Percentiles rank a stretch among this genome's conserved stretches.
Evolutionary conservation across 2,329 filamentous ascomycete genomes (phyloP).

Genomic region (Fonsecaea pugnacius): DNA sequence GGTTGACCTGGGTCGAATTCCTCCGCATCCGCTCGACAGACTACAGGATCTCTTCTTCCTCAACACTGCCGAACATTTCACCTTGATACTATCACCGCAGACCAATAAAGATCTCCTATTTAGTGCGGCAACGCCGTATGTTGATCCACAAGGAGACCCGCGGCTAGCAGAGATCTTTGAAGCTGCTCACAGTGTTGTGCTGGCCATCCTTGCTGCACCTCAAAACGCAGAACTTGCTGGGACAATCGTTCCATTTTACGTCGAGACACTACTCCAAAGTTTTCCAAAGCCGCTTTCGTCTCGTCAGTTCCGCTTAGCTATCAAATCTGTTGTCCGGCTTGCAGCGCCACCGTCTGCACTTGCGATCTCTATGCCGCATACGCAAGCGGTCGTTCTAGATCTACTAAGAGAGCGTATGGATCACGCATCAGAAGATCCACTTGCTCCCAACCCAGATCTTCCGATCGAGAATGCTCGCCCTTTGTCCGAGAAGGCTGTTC

Average conservation of each 20-base stretch:
- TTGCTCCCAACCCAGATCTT: constrained; percentile 47
- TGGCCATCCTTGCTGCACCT: constrained; percentile 79
- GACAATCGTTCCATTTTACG: constrained; percentile 78
- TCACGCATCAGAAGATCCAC: constrained; percentile 57
- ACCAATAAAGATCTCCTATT: constrained; percentile 75
- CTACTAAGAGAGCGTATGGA: constrained; percentile 71
- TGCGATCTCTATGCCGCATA: constrained; percentile 71
- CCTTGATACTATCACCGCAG: constrained; percentile 67
- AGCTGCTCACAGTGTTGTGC: constrained; percentile 79
- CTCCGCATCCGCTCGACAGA: constrained; percentile 68
- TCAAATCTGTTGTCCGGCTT: constrained; percentile 81
- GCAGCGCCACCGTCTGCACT: constrained; percentile 79
- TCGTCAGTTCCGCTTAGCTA: constrained; percentile 85
- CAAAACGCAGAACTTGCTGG: constrained; percentile 73
- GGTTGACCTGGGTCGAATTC: constrained; percentile 59
- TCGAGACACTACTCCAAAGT: constrained; percentile 76
- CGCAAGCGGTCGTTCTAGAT: constrained; percentile 81
- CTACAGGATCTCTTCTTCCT: constrained; percentile 86
- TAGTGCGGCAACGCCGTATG: constrained; percentile 73
- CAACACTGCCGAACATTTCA: constrained; percentile 82
- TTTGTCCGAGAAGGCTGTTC: constrained; percentile 77
- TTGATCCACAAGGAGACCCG: constrained; percentile 63
- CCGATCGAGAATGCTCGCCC: constrained; percentile 40
- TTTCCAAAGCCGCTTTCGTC: constrained; percentile 79
- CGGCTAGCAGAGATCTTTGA: constrained; percentile 77